Evolutionary conservation across 2,329 filamentous ascomycete species (phyloP).

Genomic region (Paecilomyces dactylethromorphus): DNA sequence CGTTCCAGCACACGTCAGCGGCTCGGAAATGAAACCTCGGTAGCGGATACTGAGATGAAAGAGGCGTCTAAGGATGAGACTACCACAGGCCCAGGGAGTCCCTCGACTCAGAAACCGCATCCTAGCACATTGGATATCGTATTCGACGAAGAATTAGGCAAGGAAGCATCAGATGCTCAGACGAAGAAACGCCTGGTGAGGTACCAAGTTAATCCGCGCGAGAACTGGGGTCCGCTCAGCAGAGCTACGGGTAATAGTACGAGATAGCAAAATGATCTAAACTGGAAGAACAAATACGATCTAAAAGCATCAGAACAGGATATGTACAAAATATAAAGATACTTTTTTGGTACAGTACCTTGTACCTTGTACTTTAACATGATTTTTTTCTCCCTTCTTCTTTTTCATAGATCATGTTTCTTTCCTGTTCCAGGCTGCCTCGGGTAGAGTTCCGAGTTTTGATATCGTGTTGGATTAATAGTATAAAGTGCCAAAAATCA

Average conservation of each 20-base stretch:
- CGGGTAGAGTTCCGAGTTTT: no score
- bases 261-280: constrained; percentile 1
- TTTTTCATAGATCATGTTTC: no score
- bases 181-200: constrained; percentile 65
- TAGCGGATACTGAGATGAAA: constrained; percentile 19
- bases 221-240: constrained; percentile 87
- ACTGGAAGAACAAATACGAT: not conserved
- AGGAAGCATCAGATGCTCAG: constrained; percentile 43
- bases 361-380: no score
- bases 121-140: constrained; percentile 52
- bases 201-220: constrained; percentile 83
- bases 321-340: no score
- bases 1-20: constrained; percentile 22
- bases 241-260: constrained; percentile 24
- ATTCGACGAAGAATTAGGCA: constrained; percentile 76
- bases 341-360: no score
- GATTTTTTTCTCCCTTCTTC: no score
- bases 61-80: constrained; percentile 10
- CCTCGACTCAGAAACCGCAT: constrained; percentile 10
- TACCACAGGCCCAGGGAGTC: constrained; percentile 5
- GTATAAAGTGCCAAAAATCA: no score
- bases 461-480: no score
- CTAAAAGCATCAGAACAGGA: no score
- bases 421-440: no score
- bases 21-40: not conserved